Percentiles rank a stretch among this genome's conserved stretches.
phyloP scores from a whole-genome alignment of 164 flowering plant genomes.

The Magnolia kwangsiensis region DNA sequence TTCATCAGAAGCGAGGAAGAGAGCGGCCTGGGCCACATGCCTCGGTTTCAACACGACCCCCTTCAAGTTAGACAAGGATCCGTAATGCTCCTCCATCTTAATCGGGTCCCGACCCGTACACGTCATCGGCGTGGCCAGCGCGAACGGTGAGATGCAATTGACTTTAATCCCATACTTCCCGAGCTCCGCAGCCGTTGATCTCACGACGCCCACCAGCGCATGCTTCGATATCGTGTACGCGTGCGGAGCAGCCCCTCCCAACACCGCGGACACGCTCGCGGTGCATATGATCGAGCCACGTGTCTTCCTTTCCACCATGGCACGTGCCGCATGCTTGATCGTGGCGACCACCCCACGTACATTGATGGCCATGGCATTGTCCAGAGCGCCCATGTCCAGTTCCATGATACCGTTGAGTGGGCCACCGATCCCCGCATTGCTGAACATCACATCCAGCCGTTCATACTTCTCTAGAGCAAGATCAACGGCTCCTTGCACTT shows the following conservation, averaged over 20 bases:
- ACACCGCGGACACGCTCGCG: conserved; percentile 43
- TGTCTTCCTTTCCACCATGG: conserved; percentile 47
- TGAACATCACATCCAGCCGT: conserved; percentile 19
- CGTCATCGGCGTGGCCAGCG: neutral
- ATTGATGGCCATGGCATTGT: conserved; percentile 18
- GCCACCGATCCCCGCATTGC: conserved; percentile 27
- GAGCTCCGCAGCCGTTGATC: neutral
- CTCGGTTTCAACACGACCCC: conserved; percentile 1
- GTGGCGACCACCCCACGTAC: conserved; percentile 13
- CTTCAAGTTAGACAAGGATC: conserved; percentile 1
- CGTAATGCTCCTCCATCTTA: neutral
- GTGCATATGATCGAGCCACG: conserved; percentile 58
- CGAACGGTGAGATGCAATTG: neutral
- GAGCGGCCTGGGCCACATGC: conserved; percentile 6
- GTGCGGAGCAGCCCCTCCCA: neutral
- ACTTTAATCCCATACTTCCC: conserved; percentile 5
- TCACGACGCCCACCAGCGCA: conserved; percentile 3
- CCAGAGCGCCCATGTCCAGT: conserved; percentile 14
- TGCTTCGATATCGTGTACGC: conserved; percentile 5
- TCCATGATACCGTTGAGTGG: conserved; percentile 11
- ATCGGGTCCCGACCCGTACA: neutral
- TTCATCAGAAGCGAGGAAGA: conserved; percentile 11
- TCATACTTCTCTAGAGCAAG: conserved; percentile 17
- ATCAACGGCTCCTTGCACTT: conserved; percentile 14
- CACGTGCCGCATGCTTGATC: conserved; percentile 25